phyloP scores from a whole-genome alignment of 305 asterid species.

The Fraxinus floribunda region DNA sequence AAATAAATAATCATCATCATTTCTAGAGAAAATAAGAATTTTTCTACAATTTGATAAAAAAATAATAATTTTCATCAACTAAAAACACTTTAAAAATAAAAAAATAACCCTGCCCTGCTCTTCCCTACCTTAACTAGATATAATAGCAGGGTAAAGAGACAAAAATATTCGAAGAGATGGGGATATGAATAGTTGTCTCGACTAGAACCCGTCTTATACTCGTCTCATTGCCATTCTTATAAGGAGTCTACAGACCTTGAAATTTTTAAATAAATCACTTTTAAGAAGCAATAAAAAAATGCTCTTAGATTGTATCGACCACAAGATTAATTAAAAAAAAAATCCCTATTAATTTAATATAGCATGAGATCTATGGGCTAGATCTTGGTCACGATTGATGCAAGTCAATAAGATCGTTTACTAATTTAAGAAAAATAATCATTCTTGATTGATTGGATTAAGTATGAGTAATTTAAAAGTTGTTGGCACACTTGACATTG shows the following conservation, averaged over 20 bases:
- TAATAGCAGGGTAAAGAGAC: too few species aligned
- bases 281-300: not conserved
- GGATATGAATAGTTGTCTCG: too few species aligned
- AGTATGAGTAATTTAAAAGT: not conserved
- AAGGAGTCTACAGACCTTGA: not conserved
- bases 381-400: not conserved
- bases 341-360: not conserved
- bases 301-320: not conserved
- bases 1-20: too few species aligned
- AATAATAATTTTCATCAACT: too few species aligned
- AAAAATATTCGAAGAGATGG: too few species aligned
- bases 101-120: too few species aligned
- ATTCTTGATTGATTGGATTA: not conserved
- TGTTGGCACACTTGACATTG: not conserved
- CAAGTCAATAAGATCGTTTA: conserved; percentile 12
- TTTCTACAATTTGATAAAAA: too few species aligned
- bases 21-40: too few species aligned
- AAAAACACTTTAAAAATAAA: too few species aligned
- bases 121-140: too few species aligned
- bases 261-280: not conserved
- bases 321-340: not conserved
- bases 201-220: too few species aligned
- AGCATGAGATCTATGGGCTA: conserved; percentile 21
- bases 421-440: not conserved
- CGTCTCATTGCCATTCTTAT: too few species aligned